Percentiles rank a stretch among this genome's conserved stretches.
These are phyloP conservation scores for Debaryomycetaceae sp. DNA, from an alignment of 1,139 yeast species.

Conservation along the genomic window DNA sequence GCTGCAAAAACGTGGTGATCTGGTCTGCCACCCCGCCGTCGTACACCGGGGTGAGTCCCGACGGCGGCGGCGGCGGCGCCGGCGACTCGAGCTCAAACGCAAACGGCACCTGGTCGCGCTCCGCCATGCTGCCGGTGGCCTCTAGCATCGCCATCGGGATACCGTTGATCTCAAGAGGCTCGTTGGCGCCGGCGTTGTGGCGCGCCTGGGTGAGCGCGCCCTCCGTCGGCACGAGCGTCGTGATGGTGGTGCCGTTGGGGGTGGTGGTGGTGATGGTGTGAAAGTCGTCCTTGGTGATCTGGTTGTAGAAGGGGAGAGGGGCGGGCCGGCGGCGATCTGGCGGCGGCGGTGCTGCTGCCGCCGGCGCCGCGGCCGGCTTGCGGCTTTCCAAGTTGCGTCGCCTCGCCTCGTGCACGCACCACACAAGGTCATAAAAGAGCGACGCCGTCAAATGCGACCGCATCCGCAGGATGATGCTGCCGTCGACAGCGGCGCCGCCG, in stretches of 20 bases:
- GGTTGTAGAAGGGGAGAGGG: slow-evolving; percentile 90
- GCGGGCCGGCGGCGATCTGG: slow-evolving; percentile 32
- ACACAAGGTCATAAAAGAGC: slow-evolving; percentile 83
- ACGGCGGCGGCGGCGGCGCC: slow-evolving; percentile 1
- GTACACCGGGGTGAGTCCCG: not conserved
- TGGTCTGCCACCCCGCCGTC: slow-evolving; percentile 32
- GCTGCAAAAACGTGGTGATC: slow-evolving; percentile 61
- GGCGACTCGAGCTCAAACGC: slow-evolving; percentile 1
- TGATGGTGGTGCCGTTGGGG: slow-evolving; percentile 88
- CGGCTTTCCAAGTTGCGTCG: slow-evolving; percentile 60
- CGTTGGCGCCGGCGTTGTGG: slow-evolving; percentile 51
- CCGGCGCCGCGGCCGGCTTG: slow-evolving; percentile 13
- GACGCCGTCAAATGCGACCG: slow-evolving; percentile 91
- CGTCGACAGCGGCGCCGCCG: slow-evolving; percentile 13
- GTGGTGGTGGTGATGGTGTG: slow-evolving; percentile 81
- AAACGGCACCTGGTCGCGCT: slow-evolving; percentile 10
- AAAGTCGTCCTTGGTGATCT: slow-evolving; percentile 88
- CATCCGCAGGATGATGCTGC: slow-evolving; percentile 80
- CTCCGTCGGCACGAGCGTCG: slow-evolving; percentile 84
- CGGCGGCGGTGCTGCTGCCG: too few species aligned
- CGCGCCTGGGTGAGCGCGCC: slow-evolving; percentile 60
- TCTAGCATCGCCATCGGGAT: slow-evolving; percentile 77
- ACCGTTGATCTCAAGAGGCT: slow-evolving; percentile 70
- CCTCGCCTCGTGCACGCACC: slow-evolving; percentile 94
- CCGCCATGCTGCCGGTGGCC: slow-evolving; percentile 67